phyloP scores from a whole-genome alignment of 2,329 filamentous ascomycete species.

The Colletotrichum sp. region DNA sequence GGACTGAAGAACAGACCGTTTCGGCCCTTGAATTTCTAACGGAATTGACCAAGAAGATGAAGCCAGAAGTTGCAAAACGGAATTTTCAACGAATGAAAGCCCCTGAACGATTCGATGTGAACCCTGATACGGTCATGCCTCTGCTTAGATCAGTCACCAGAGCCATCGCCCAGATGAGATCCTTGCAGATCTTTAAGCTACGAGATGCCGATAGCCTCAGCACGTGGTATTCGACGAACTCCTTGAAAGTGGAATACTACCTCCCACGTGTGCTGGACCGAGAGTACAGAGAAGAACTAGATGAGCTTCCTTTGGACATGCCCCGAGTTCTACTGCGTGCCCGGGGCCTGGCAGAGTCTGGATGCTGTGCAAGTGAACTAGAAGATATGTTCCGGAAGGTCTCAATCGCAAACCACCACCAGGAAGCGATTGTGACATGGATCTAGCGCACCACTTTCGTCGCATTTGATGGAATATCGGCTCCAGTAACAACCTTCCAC shows the following conservation, averaged over 20 bases:
- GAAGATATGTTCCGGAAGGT: background rate
- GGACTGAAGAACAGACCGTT: background rate
- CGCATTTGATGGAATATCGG: background rate
- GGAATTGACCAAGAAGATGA: background rate
- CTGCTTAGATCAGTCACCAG: background rate
- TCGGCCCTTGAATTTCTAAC: accelerated
- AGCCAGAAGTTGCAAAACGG: background rate
- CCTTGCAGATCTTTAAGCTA: background rate
- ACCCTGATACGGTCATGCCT: background rate
- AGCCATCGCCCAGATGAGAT: background rate
- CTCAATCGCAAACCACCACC: background rate
- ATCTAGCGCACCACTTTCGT: background rate
- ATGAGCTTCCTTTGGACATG: background rate
- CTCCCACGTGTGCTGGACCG: background rate
- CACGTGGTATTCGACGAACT: background rate
- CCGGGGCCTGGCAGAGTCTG: background rate
- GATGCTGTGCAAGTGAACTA: background rate
- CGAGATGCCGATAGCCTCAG: background rate
- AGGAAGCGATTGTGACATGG: background rate
- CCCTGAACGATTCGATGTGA: background rate
- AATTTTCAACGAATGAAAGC: background rate
- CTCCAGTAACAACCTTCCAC: background rate
- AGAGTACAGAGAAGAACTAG: background rate
- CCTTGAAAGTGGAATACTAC: background rate
- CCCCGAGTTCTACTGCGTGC: background rate